A percentile compares a stretch with the other conserved stretches of the same genome.
Evolutionary conservation across 2,329 filamentous ascomycete genomes (phyloP).

Genomic region (Trichoderma gracile): DNA sequence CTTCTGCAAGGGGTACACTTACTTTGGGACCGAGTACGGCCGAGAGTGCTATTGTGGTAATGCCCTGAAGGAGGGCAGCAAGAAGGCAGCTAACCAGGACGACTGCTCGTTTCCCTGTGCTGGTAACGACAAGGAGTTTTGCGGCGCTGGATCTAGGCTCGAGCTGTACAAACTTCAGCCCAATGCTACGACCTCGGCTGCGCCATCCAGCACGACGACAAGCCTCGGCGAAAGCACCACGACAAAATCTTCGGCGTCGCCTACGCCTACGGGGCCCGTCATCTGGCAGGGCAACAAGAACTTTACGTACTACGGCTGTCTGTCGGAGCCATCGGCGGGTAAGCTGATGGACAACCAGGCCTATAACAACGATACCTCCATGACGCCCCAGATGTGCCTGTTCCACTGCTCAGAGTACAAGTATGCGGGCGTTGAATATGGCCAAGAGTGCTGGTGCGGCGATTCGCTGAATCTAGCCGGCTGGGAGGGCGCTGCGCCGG

Average conservation of each 20-base stretch:
- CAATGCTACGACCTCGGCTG: constrained; percentile 5
- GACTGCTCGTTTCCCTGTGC: constrained; percentile 40
- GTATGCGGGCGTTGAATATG: constrained; percentile 43
- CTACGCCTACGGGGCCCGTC: constrained; percentile 33
- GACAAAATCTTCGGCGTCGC: constrained; percentile 27
- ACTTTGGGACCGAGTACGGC: constrained; percentile 41
- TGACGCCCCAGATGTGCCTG: constrained; percentile 41
- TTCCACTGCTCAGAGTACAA: constrained; percentile 39
- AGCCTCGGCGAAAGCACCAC: background rate
- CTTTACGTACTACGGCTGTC: constrained; percentile 43
- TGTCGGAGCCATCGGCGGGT: constrained; percentile 38
- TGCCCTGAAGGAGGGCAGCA: constrained; percentile 34
- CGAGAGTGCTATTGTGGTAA: constrained; percentile 45
- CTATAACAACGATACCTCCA: constrained; percentile 35
- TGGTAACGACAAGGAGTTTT: constrained; percentile 39
- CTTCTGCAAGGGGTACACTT: constrained; percentile 36
- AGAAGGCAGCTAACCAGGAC: constrained; percentile 34
- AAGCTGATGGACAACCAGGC: constrained; percentile 37
- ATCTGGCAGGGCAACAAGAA: constrained; percentile 40
- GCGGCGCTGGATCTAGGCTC: constrained; percentile 36
- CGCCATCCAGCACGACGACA: constrained; percentile 10
- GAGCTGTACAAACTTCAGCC: constrained; percentile 33
- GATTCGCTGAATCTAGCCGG: constrained; percentile 37
- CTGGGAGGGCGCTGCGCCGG: constrained; percentile 29
- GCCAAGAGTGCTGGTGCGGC: constrained; percentile 44